Conservation (phyloP, 805 yeast species). For the Ogataea trehaloabstinens region DNA sequence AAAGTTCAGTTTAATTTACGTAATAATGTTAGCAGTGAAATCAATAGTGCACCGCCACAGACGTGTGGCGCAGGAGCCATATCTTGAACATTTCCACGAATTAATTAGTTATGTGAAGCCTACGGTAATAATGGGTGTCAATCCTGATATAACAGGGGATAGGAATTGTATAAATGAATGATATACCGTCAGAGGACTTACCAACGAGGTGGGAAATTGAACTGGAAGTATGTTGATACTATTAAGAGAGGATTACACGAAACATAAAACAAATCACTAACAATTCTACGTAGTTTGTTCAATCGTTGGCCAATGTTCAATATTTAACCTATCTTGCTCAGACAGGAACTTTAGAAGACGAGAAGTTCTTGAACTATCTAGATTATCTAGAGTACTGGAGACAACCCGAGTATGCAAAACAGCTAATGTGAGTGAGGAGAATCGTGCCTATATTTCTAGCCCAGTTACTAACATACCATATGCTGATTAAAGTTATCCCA, state of each 20-base stretch:
- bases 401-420: constrained; percentile 64
- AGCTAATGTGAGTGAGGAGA: constrained; percentile 47
- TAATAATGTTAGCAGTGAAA: too few relatives aligned
- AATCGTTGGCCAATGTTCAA: constrained; percentile 85
- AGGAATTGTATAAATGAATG: not conserved
- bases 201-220: constrained; percentile 89
- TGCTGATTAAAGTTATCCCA: constrained; percentile 72
- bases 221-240: constrained; percentile 52
- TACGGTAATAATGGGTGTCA: too few relatives aligned
- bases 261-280: not conserved
- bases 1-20: too few relatives aligned
- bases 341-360: constrained; percentile 69
- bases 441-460: not conserved
- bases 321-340: constrained; percentile 86
- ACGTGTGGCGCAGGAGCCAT: too few relatives aligned
- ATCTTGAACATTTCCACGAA: too few relatives aligned
- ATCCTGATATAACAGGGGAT: too few relatives aligned
- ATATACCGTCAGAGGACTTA: constrained; percentile 30
- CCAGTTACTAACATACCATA: constrained; percentile 3
- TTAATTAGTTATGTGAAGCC: too few relatives aligned
- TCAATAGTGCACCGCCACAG: too few relatives aligned
- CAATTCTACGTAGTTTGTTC: constrained; percentile 60
- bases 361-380: constrained; percentile 69
- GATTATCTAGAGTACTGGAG: constrained; percentile 87
- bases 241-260: too few relatives aligned